Conservation (phyloP, 164 flowering plant genomes). For the Kalanchoe fedtschenkoi region DNA sequence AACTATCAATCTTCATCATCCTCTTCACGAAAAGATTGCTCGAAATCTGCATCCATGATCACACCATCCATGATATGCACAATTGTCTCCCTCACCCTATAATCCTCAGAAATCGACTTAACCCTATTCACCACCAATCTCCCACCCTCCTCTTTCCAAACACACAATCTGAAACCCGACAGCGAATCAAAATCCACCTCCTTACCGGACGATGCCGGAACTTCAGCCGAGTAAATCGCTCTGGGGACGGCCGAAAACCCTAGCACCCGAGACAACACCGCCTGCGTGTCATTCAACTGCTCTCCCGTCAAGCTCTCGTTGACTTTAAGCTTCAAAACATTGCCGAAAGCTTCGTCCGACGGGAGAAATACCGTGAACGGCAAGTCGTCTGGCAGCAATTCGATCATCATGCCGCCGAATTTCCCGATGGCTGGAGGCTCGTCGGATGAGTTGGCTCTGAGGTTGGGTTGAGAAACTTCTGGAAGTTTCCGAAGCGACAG, state of each 20-base stretch:
- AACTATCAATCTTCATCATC: conserved; percentile 25
- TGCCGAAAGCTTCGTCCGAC: conserved; percentile 53
- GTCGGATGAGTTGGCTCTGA: background rate
- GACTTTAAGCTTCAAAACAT: conserved; percentile 33
- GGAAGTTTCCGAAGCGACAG: conserved; percentile 43
- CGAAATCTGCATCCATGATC: conserved; percentile 77
- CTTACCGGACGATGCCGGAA: conserved; percentile 16
- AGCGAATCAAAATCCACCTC: conserved; percentile 50
- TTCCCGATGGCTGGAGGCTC: conserved; percentile 24
- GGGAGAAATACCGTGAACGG: conserved; percentile 77
- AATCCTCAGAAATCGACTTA: conserved; percentile 35
- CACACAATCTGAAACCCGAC: conserved; percentile 45
- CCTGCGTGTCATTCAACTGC: conserved; percentile 36
- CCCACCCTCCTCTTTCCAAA: conserved; percentile 36
- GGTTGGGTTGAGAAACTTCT: conserved; percentile 16
- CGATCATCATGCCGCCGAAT: conserved; percentile 62
- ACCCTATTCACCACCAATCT: conserved; percentile 46
- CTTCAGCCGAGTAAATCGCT: conserved; percentile 22
- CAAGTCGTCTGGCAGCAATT: conserved; percentile 77
- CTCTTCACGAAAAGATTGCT: conserved; percentile 46
- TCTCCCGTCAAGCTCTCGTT: conserved; percentile 26
- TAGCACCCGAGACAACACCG: conserved; percentile 51
- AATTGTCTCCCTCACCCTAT: conserved; percentile 37
- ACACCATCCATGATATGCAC: conserved; percentile 85
- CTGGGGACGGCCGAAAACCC: conserved; percentile 69